Base-by-base conservation (phyloP, 495 filamentous ascomycete species). In the Staphylotrichum longicolle region DNA sequence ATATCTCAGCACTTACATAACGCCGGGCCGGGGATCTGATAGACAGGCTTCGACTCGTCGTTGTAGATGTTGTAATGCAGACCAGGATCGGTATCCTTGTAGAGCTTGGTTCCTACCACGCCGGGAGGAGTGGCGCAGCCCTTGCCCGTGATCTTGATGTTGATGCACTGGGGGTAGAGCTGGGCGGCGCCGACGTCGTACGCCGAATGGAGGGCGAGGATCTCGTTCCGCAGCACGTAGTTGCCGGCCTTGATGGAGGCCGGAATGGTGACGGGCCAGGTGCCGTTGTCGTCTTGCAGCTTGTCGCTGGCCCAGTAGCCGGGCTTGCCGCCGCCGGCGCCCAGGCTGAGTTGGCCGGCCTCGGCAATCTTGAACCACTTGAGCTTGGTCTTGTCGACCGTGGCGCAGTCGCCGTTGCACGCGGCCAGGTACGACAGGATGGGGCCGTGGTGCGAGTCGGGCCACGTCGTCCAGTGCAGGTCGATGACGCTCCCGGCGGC, bases 181-280 rank as follows among this genome's bases (percentile, higher is more conserved):
- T 91, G 88, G 3, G 88, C 87, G 35, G 85, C 86, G 62, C 83
- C 75, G 5, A 62, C 64, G 8, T 76, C 67, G n/a, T 73, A 80
- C 7, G 87, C 85, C 5, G 78, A 78, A 75, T 91, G 87, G 27
- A 91, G 81, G 11, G 83, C 87, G 52, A 90, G 85, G 62, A 90
- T 86, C 71, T 91, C 88, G 66, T 89, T 84, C 32, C 88, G 86
- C 30, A 91, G 72, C 61, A 91, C 83, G 62, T 89, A 91, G 73
- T 85, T 84, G 32, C 88, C 88, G 9, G 82, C 66, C 15, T 76
- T 81, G 58, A 90, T 80, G 63, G 67, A 72, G 52, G 72, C 65
- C 20, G 88, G 88, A 63, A 91, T 85, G n/a, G 79, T 85, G 59
- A 89, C 80, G 52, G 80, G 78, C 80, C 82, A 85, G 63, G 77